These are phyloP conservation scores for Metarhizium humberi DNA, from an alignment of 2,329 filamentous ascomycete species.

Conservation along the genomic window DNA sequence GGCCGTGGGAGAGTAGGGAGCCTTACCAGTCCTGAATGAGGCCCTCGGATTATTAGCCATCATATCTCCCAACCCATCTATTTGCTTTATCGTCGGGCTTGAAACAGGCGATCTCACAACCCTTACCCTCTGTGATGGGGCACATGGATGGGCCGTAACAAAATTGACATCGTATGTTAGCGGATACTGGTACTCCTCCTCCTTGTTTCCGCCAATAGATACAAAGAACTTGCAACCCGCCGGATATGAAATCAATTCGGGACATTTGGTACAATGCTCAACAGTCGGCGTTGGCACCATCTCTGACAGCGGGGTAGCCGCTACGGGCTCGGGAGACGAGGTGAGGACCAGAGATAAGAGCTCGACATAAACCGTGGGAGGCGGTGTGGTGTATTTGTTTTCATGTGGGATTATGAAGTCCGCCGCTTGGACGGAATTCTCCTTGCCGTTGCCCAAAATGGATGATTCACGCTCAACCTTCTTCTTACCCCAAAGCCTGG, in stretches of 20 bases:
- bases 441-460: conserved; percentile 49
- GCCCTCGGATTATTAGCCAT: conserved; percentile 35
- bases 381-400: conserved; percentile 38
- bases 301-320: conserved; percentile 34
- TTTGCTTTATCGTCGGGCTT: conserved; percentile 51
- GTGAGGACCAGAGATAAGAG: conserved; percentile 42
- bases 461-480: conserved; percentile 50
- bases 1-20: not conserved
- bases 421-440: conserved; percentile 44
- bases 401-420: conserved; percentile 56
- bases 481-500: conserved; percentile 52
- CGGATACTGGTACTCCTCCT: conserved; percentile 32
- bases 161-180: conserved; percentile 53
- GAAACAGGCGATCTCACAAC: conserved; percentile 46
- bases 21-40: conserved; percentile 36
- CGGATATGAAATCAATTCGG: conserved; percentile 24
- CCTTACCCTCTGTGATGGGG: conserved; percentile 45
- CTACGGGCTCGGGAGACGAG: conserved; percentile 31
- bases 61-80: conserved; percentile 38
- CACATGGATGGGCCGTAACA: conserved; percentile 57
- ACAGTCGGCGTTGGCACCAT: conserved; percentile 28
- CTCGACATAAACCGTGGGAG: conserved; percentile 37
- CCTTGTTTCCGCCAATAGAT: conserved; percentile 27
- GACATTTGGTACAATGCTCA: conserved; percentile 21
- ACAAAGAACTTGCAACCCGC: conserved; percentile 26